These are phyloP conservation scores for Auricularia heimuer DNA, from an alignment of 768 basidiomycete species.

Conservation along the genomic window DNA sequence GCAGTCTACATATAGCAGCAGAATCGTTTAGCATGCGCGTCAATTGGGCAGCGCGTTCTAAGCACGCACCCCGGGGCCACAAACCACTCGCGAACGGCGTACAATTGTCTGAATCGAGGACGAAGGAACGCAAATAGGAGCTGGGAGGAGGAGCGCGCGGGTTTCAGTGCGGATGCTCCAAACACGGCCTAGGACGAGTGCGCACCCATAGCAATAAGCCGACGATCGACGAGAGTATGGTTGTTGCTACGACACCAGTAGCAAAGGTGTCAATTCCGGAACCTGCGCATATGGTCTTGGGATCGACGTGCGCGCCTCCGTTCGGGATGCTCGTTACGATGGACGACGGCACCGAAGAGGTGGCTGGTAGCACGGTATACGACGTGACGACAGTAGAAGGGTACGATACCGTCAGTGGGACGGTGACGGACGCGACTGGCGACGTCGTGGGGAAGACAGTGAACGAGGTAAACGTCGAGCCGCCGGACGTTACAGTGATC, in stretches of 20 bases:
- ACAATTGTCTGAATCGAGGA: constrained; percentile 62
- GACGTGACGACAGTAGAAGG: neutral
- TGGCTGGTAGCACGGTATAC: neutral
- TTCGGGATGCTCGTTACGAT: neutral
- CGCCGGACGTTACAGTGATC: neutral
- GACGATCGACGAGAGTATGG: constrained; percentile 46
- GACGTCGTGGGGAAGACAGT: neutral
- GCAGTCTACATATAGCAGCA: constrained; percentile 33
- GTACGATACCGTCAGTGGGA: neutral
- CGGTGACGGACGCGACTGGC: neutral
- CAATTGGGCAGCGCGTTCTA: neutral
- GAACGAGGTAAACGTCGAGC: neutral
- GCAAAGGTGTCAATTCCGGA: constrained; percentile 53
- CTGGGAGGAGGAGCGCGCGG: constrained; percentile 24
- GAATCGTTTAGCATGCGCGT: neutral
- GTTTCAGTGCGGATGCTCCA: constrained; percentile 3
- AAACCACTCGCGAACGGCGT: constrained; percentile 70
- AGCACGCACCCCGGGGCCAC: constrained; percentile 51
- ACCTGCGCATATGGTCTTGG: constrained; percentile 45
- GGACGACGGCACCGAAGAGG: neutral
- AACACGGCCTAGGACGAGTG: constrained; percentile 8
- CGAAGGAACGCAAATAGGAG: constrained; percentile 56
- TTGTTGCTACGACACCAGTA: constrained; percentile 48
- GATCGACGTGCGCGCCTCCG: neutral
- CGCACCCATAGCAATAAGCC: constrained; percentile 65